Percentiles rank a stretch among this genome's conserved stretches.
Conservation (phyloP, 768 basidiomycete genomes). For the Boletus rubescentipes region DNA sequence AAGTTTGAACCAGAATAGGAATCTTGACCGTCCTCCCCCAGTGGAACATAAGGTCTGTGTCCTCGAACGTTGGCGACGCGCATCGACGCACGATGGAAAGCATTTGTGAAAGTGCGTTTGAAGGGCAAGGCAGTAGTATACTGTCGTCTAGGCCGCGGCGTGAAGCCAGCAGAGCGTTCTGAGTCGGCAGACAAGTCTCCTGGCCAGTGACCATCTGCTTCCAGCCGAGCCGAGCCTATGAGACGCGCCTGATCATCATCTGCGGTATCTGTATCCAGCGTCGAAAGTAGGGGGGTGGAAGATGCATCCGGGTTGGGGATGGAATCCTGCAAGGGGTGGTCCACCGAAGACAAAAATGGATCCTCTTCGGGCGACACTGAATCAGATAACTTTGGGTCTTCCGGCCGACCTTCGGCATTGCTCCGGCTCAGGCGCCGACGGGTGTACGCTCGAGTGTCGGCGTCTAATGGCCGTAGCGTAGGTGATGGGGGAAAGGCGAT, state of each 20-base stretch:
- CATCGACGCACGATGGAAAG: slow-evolving; percentile 63
- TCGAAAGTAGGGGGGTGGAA: slow-evolving; percentile 48
- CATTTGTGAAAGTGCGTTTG: slow-evolving; percentile 55
- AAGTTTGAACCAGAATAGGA: slow-evolving; percentile 27
- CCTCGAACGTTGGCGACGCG: slow-evolving; percentile 82
- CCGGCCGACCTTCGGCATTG: slow-evolving; percentile 42
- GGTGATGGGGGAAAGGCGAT: slow-evolving; percentile 44
- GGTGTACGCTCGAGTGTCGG: slow-evolving; percentile 33
- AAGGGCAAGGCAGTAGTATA: slow-evolving; percentile 56
- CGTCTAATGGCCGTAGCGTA: slow-evolving; percentile 35
- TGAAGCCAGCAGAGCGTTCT: slow-evolving; percentile 44
- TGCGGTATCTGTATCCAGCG: slow-evolving; percentile 31
- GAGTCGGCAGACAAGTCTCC: slow-evolving; percentile 39
- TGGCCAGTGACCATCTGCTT: slow-evolving; percentile 29
- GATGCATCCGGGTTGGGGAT: slow-evolving; percentile 49
- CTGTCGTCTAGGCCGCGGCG: slow-evolving; percentile 40
- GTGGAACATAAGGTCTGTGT: slow-evolving; percentile 54
- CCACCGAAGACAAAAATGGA: slow-evolving; percentile 47
- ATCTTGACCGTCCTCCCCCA: slow-evolving; percentile 49
- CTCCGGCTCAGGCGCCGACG: slow-evolving; percentile 64
- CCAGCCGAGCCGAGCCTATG: slow-evolving; percentile 45
- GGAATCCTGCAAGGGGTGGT: slow-evolving; percentile 35
- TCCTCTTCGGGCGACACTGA: slow-evolving; percentile 37
- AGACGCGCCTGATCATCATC: slow-evolving; percentile 63
- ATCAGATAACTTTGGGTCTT: slow-evolving; percentile 22